Evolutionary conservation across 2,329 filamentous ascomycete species (phyloP), one percentile per base, ranked within the genome.

Genomic region (Kalmusia sp.): DNA sequence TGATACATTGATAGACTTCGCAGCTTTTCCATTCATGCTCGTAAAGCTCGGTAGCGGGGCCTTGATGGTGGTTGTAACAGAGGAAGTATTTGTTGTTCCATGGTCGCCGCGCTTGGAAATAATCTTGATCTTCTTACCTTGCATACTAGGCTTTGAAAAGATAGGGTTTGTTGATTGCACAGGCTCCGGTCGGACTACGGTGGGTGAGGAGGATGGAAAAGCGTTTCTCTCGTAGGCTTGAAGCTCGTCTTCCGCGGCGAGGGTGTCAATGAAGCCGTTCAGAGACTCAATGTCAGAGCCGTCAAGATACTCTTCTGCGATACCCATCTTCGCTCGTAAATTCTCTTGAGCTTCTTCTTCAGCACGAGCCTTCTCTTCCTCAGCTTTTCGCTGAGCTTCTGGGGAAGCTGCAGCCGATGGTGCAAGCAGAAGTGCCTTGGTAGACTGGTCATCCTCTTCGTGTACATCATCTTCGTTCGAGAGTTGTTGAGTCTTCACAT

Each of bases 101-200:
- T 51, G 54, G 14, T 51, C 43, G 11, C 60, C 62, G 21, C 57
- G 60, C 46, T 65, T 70, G 1, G 62, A 59, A 1, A 73, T 64
- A 19, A 74, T 68, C 48, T 71, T 75, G 53, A 73, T 69, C 41
- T 73, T 73, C 58, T 69, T 73, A n/a, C 72, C 63, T 3, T 55
- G 53, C 62, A 68, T 68, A 5, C 63, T 63, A 19, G 64, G 62
- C 2, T 62, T 61, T 3, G 61, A 55, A 49, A 73, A 53, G 12
- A 73, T 62, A 1, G 72, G 70, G 31, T 68, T 68, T 2, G 55
- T 57, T 1, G 65, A 49, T 48, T 56, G 58, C 11, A 62, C 62
- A n/a, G 59, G 59, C 1, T 57, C 61, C 14, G 40, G 14, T 44
- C 58, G 12, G 43, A 6, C 52, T 31, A 9, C 55, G 21, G 21